A percentile compares a stretch with the other conserved stretches of the same genome.
These are phyloP conservation scores for Calocera cornea DNA, from an alignment of 768 basidiomycete species.

Conservation along the genomic window DNA sequence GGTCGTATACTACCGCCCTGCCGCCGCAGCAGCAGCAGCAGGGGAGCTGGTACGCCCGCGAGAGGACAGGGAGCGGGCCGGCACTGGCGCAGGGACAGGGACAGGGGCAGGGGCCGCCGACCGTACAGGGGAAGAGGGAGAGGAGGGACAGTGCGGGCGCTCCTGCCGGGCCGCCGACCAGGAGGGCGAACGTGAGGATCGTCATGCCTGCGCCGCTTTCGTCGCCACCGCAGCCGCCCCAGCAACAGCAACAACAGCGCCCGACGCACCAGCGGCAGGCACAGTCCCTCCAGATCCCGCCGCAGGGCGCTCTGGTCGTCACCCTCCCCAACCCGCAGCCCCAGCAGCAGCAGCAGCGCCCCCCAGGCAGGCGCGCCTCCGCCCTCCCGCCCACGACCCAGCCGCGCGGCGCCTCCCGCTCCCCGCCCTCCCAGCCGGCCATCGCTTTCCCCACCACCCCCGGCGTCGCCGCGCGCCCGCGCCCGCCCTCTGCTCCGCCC, in stretches of 20 bases:
- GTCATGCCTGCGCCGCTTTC: background rate
- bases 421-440: background rate
- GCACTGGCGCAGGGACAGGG: too few relatives aligned
- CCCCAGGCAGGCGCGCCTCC: too few relatives aligned
- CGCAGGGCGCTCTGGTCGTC: too few relatives aligned
- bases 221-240: background rate
- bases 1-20: too few relatives aligned
- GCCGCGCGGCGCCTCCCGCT: background rate
- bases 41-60: too few relatives aligned
- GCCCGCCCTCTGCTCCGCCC: background rate
- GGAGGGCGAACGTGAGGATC: background rate
- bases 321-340: background rate
- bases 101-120: background rate
- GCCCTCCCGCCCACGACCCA: background rate
- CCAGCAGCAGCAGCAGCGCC: background rate
- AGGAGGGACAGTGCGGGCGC: background rate
- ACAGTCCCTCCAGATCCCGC: too few relatives aligned
- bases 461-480: background rate
- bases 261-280: background rate
- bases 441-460: background rate
- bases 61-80: too few relatives aligned
- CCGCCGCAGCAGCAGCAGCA: background rate
- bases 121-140: slow-evolving; percentile 2
- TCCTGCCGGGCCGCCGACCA: background rate
- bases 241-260: background rate